Base-by-base conservation (phyloP, 2,329 filamentous ascomycete genomes). In the Aspergillus pseudotamarii region DNA sequence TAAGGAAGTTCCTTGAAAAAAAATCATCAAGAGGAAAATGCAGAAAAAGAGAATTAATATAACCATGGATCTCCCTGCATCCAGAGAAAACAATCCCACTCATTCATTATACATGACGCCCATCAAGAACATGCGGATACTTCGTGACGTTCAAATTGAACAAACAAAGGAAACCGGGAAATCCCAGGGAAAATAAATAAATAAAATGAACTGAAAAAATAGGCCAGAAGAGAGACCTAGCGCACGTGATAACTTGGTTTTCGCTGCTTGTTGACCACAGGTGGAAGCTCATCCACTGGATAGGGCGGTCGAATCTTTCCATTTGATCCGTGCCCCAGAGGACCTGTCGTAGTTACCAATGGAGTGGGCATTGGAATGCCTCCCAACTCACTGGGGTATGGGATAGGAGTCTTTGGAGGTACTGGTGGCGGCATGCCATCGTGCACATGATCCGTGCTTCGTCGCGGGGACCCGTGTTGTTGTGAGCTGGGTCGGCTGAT, bases 261-360 rank as follows among this genome's bases (percentile, higher is more conserved):
- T 69, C 89, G 88, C 51, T 91, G 89, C 85, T 93, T 91, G 72
- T 96, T 96, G 9, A 96, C 93, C 8, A 86, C 83, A 3, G 94
- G 94, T 21, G 94, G 94, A 32, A 91, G 89, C 30, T 90, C 91
- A 71, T 96, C 91, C 53, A 88, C 79, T 0, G 94, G 94, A 75
- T 97, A 97, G 0, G 93, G 93, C 38, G 92, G 84, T 10, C 76
- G 69, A 50, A 67, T 68, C 48, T 73, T 71, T 45, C 69, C 65
- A n/a, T 67, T 71, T 30, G 71, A 34, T 10, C 57, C 38, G 56
- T 59, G 54, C 41, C 60, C 59, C 19, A 58, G 54, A 54, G 69
- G 62, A 57, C 66, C 57, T 21, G 50, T 50, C 28, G 50, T 51
- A 14, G 54, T 38, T 60, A 70, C 57, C 69, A 79, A 72, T 64